Percentiles rank a stretch among this genome's conserved stretches.
Conservation (phyloP, 257 asterid species). For the Salvia hispanica region DNA sequence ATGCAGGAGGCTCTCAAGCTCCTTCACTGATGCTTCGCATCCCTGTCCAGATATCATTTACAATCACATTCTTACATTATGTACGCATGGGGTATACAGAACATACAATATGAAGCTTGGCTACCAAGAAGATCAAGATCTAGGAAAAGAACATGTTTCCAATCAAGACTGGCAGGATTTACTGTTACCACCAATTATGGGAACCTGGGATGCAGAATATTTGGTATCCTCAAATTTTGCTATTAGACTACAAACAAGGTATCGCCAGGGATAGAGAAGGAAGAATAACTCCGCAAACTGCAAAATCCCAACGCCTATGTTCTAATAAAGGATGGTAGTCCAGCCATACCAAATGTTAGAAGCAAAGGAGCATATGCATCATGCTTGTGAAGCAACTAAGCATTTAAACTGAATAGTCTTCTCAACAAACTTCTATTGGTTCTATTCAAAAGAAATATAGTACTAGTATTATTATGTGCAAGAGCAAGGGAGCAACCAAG, state of each 20-base stretch:
- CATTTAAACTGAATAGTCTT: neutral
- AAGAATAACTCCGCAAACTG: neutral
- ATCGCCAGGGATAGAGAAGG: neutral
- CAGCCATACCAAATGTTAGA: neutral
- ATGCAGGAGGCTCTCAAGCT: conserved; percentile 65
- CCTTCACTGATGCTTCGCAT: conserved; percentile 74
- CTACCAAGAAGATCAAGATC: neutral
- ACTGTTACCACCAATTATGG: neutral
- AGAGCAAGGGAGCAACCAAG: neutral
- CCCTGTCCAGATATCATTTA: conserved; percentile 73
- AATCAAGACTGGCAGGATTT: neutral
- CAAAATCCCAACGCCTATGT: neutral
- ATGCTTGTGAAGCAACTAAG: neutral
- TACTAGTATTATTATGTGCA: neutral
- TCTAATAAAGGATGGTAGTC: neutral
- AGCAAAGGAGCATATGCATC: neutral
- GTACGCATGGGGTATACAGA: conserved; percentile 17
- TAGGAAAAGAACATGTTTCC: conserved; percentile 4
- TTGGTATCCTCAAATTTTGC: neutral
- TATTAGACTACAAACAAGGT: neutral
- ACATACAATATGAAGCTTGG: neutral
- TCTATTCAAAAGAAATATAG: neutral
- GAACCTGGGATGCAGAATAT: neutral
- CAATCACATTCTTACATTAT: conserved; percentile 36
- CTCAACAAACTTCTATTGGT: neutral